phyloP scores from a whole-genome alignment of 2,329 filamentous ascomycete genomes.

The Metarhizium brunneum region DNA sequence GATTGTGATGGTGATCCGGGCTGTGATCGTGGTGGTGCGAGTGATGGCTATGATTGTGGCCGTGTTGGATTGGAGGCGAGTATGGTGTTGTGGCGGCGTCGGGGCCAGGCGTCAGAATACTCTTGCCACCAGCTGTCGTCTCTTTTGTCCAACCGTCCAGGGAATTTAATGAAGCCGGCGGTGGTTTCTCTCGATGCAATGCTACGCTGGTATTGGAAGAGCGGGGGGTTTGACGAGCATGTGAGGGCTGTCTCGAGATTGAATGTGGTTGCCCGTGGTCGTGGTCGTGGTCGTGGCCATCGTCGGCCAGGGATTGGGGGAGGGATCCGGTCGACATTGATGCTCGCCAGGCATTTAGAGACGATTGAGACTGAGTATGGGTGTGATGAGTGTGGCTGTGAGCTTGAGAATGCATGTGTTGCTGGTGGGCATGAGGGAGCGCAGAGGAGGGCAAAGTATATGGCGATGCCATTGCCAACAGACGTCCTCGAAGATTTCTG shows the following conservation, averaged over 20 bases:
- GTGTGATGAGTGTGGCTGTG: slow-evolving; percentile 21
- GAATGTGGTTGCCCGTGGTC: slow-evolving; percentile 17
- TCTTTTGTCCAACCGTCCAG: slow-evolving; percentile 32
- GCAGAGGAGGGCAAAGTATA: slow-evolving; percentile 44
- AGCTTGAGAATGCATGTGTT: slow-evolving; percentile 30
- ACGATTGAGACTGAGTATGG: slow-evolving; percentile 19
- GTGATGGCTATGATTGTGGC: slow-evolving; percentile 18
- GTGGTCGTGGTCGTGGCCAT: slow-evolving; percentile 13
- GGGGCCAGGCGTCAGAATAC: slow-evolving; percentile 25
- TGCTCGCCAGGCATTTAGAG: slow-evolving; percentile 29
- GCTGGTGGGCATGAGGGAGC: slow-evolving; percentile 37
- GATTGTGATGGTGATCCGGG: slow-evolving; percentile 13
- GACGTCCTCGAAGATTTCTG: neutral
- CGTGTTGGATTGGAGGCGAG: slow-evolving; percentile 8
- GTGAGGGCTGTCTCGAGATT: slow-evolving; percentile 17
- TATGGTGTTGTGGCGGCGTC: slow-evolving; percentile 19
- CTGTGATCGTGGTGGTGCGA: slow-evolving; percentile 16
- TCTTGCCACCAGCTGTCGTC: slow-evolving; percentile 30
- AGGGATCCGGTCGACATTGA: slow-evolving; percentile 24
- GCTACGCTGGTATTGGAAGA: slow-evolving; percentile 19
- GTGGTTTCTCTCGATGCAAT: slow-evolving; percentile 20
- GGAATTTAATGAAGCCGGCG: slow-evolving; percentile 23
- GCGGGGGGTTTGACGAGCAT: slow-evolving; percentile 21
- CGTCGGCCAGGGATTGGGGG: slow-evolving; percentile 19
- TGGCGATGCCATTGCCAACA: slow-evolving; percentile 35